Conservation (phyloP, 169 alveolate genomes). For the Cyclospora cayetanensis region DNA sequence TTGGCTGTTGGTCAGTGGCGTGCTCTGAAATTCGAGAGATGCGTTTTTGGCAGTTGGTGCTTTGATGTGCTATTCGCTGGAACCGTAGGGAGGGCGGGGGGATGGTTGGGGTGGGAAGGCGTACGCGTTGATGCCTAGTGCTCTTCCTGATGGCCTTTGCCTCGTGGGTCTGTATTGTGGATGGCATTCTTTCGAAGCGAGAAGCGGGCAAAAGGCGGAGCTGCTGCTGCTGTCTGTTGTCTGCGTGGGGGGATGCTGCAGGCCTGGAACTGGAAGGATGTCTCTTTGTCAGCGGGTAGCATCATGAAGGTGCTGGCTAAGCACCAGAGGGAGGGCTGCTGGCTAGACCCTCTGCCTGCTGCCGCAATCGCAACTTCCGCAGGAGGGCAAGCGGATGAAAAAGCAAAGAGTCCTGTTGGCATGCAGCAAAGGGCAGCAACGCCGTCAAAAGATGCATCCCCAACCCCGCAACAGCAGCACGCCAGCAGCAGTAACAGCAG, state of each 20-base stretch:
- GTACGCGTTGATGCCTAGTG: neutral
- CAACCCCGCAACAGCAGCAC: slow-evolving; percentile 33
- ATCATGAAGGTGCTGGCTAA: slow-evolving; percentile 51
- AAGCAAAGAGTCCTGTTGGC: neutral
- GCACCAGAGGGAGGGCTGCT: slow-evolving; percentile 46
- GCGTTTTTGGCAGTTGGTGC: too few relatives aligned
- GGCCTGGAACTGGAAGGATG: slow-evolving; percentile 69
- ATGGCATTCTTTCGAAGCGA: neutral
- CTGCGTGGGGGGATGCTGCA: neutral
- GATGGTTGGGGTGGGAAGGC: neutral
- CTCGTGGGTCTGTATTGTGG: neutral
- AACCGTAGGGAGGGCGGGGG: neutral
- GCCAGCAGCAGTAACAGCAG: slow-evolving; percentile 9
- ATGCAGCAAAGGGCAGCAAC: neutral
- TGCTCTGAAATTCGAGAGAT: too few relatives aligned
- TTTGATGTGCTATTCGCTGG: too few relatives aligned
- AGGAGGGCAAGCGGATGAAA: neutral
- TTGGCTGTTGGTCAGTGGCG: too few relatives aligned
- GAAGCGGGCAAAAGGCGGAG: neutral
- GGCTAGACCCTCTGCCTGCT: slow-evolving; percentile 33
- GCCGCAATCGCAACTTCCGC: neutral
- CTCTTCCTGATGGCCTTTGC: neutral
- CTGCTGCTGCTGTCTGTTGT: neutral
- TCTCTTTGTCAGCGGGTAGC: slow-evolving; percentile 64
- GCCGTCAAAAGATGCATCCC: neutral